These are phyloP conservation scores for Scutellaria baicalensis DNA, from an alignment of 257 asterid genomes.

Conservation along the genomic window DNA sequence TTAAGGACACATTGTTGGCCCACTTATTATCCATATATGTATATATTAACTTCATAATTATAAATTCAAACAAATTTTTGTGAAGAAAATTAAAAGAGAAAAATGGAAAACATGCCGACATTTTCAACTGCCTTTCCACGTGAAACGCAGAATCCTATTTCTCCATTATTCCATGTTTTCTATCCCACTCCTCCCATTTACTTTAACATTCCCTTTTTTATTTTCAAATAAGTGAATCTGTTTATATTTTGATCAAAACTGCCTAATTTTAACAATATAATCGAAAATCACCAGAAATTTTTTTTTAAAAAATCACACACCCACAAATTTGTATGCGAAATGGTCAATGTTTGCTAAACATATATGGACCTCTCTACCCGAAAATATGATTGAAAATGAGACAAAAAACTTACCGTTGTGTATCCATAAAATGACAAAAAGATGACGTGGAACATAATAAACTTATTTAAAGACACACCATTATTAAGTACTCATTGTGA, in stretches of 20 bases:
- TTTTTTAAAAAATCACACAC: too few species aligned
- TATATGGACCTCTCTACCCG: not conserved
- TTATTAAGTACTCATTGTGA: too few species aligned
- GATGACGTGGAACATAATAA: not conserved
- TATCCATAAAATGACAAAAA: not conserved
- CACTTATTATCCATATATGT: too few species aligned
- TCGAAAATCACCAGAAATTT: too few species aligned
- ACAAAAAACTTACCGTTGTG: conserved; percentile 16
- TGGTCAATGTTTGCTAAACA: not conserved
- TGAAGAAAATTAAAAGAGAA: not conserved
- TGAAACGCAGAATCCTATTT: conserved; percentile 8
- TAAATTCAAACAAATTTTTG: too few species aligned
- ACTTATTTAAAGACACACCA: not conserved
- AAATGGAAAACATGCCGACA: not conserved
- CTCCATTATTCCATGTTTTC: conserved; percentile 7
- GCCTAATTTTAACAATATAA: too few species aligned
- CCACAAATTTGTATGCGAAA: not conserved
- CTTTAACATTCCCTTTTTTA: too few species aligned
- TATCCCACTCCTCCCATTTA: not conserved
- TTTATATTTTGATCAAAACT: too few species aligned
- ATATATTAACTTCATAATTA: too few species aligned
- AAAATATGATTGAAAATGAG: too few species aligned
- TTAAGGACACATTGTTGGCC: too few species aligned
- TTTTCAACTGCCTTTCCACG: conserved; percentile 21
- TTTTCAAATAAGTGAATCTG: too few species aligned